Evolutionary conservation across 1,284 basidiomycete species (phyloP).

Genomic region (Chalciporus piperatoides): DNA sequence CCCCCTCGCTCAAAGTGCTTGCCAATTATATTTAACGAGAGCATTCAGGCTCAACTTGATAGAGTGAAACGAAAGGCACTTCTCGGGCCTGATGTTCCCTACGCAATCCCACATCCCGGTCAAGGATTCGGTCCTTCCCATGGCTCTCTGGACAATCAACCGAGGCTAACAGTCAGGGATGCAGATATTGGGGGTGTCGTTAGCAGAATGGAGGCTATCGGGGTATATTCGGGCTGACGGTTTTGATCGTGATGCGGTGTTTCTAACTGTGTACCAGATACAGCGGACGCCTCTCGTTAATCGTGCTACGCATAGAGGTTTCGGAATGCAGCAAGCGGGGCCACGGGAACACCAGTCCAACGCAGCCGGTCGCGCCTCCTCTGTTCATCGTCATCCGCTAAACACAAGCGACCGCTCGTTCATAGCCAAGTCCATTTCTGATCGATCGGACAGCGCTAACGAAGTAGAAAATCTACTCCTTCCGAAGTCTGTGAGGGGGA

Average conservation of each 20-base stretch:
- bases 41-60: constrained; percentile 53
- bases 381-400: constrained; percentile 27
- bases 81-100: constrained; percentile 38
- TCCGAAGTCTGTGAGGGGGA: constrained; percentile 23
- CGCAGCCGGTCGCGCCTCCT: constrained; percentile 9
- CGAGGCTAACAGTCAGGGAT: constrained; percentile 22
- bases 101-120: constrained; percentile 14
- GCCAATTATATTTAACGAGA: constrained; percentile 55
- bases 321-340: constrained; percentile 31
- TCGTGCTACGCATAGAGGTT: constrained; percentile 38
- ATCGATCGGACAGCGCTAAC: constrained; percentile 61
- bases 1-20: background rate
- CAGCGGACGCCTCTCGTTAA: constrained; percentile 69
- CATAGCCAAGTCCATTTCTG: constrained; percentile 45
- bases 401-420: constrained; percentile 39
- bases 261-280: constrained; percentile 42
- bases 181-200: constrained; percentile 55
- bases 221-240: constrained; percentile 39
- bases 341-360: constrained; percentile 18
- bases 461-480: constrained; percentile 65
- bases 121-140: constrained; percentile 17
- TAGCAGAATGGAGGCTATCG: constrained; percentile 66
- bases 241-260: background rate
- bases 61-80: constrained; percentile 77
- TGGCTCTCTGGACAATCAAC: constrained; percentile 19